phyloP scores from a whole-genome alignment of 202 grass and related monocot species.

The Elaeis oleifera region DNA sequence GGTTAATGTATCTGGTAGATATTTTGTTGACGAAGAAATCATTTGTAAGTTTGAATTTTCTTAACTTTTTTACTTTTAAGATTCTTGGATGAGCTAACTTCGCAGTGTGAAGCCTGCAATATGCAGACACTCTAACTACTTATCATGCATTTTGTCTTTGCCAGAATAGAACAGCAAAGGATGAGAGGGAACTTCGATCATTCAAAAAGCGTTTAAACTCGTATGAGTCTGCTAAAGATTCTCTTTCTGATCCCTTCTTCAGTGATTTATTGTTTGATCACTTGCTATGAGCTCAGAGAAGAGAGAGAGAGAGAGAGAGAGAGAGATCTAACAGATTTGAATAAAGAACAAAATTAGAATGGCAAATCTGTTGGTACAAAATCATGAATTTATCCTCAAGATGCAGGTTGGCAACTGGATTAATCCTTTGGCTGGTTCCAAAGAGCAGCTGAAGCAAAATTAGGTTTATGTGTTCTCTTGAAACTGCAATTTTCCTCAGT shows the following conservation, averaged over 20 bases:
- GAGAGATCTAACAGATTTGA: too few relatives aligned
- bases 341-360: too few relatives aligned
- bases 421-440: too few relatives aligned
- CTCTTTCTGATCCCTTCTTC: constrained; percentile 63
- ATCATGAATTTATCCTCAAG: too few relatives aligned
- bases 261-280: constrained; percentile 27
- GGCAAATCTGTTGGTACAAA: too few relatives aligned
- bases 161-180: constrained; percentile 42
- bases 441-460: too few relatives aligned
- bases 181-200: constrained; percentile 67
- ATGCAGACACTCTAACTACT: not conserved
- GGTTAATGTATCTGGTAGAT: constrained; percentile 87
- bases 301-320: too few relatives aligned
- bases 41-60: constrained; percentile 36
- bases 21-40: constrained; percentile 62
- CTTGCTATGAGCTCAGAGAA: too few relatives aligned
- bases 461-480: too few relatives aligned
- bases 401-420: too few relatives aligned
- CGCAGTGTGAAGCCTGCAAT: too few relatives aligned
- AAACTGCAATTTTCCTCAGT: too few relatives aligned
- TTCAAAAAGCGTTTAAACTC: constrained; percentile 67
- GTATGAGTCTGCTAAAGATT: constrained; percentile 48
- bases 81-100: not conserved
- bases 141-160: not conserved
- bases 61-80: constrained; percentile 8